Conservation (phyloP, 768 basidiomycete species). For the Floccularia luteovirens region DNA sequence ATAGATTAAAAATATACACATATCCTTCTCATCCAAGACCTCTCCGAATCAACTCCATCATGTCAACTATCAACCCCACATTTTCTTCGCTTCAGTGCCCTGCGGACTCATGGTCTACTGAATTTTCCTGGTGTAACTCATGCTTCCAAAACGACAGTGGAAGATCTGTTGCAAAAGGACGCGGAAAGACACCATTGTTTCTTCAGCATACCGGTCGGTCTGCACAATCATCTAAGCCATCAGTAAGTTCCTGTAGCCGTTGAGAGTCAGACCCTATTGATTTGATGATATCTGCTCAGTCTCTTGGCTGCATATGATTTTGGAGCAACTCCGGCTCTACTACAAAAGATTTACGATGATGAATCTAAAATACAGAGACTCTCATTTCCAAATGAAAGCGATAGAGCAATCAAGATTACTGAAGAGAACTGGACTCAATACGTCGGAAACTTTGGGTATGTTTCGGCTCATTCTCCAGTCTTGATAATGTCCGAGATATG, state of each 20-base stretch:
- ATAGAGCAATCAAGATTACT: slow-evolving; percentile 25
- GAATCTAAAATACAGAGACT: slow-evolving; percentile 30
- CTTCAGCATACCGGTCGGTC: slow-evolving; percentile 26
- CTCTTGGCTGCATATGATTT: slow-evolving; percentile 50
- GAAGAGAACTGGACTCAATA: slow-evolving; percentile 41
- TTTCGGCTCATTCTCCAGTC: background rate
- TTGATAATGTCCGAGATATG: background rate
- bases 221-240: slow-evolving; percentile 56
- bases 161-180: slow-evolving; percentile 40
- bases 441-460: slow-evolving; percentile 40
- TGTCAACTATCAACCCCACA: too few species aligned
- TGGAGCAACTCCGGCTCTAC: slow-evolving; percentile 34
- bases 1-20: too few species aligned
- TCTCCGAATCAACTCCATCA: too few species aligned
- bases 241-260: slow-evolving; percentile 31
- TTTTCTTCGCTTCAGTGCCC: too few species aligned
- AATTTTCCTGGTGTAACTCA: slow-evolving; percentile 38
- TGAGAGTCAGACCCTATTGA: background rate
- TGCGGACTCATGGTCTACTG: too few species aligned
- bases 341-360: slow-evolving; percentile 42
- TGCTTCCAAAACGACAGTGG: slow-evolving; percentile 30
- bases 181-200: slow-evolving; percentile 44
- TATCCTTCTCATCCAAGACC: too few species aligned
- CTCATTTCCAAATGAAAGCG: slow-evolving; percentile 25
- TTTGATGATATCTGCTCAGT: slow-evolving; percentile 17